Evolutionary conservation across 495 filamentous ascomycete species (phyloP).

Genomic region (Geopyxis carbonaria): DNA sequence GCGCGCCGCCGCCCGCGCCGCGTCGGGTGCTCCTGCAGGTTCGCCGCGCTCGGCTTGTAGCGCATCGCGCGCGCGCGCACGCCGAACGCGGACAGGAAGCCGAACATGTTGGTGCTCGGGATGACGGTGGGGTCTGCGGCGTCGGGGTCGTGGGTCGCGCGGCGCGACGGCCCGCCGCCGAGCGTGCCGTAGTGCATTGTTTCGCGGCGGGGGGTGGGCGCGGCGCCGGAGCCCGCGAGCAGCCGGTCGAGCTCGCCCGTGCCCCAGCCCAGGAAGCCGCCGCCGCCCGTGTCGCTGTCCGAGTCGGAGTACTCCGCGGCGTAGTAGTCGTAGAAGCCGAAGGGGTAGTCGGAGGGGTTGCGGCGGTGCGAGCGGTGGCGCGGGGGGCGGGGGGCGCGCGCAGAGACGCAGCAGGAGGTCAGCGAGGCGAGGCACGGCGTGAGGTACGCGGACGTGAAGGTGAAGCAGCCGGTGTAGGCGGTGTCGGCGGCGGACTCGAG

Average conservation of each 20-base stretch:
- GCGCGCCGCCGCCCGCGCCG: slow-evolving; percentile 27
- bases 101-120: slow-evolving; percentile 67
- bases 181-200: slow-evolving; percentile 21
- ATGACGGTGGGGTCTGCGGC: slow-evolving; percentile 74
- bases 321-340: slow-evolving; percentile 98
- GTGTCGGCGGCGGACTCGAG: slow-evolving; percentile 83
- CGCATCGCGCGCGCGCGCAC: slow-evolving; percentile 70
- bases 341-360: slow-evolving; percentile 50
- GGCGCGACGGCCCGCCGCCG: background rate
- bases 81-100: slow-evolving; percentile 59
- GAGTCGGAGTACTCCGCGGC: slow-evolving; percentile 86
- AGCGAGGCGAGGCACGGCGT: slow-evolving; percentile 60
- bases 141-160: slow-evolving; percentile 39
- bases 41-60: slow-evolving; percentile 82
- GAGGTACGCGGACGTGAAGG: slow-evolving; percentile 70
- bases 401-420: slow-evolving; percentile 46
- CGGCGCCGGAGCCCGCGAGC: slow-evolving; percentile 54
- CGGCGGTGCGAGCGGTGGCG: slow-evolving; percentile 11
- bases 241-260: slow-evolving; percentile 80
- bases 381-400: slow-evolving; percentile 22
- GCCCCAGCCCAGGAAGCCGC: slow-evolving; percentile 51
- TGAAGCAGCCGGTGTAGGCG: slow-evolving; percentile 75
- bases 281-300: slow-evolving; percentile 28
- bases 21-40: slow-evolving; percentile 77
- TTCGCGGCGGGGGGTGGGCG: slow-evolving; percentile 26